A percentile compares a stretch with the other conserved stretches of the same genome.
phyloP scores from a whole-genome alignment of 495 filamentous ascomycete species.

The Hypomontagnella submonticulosa region DNA sequence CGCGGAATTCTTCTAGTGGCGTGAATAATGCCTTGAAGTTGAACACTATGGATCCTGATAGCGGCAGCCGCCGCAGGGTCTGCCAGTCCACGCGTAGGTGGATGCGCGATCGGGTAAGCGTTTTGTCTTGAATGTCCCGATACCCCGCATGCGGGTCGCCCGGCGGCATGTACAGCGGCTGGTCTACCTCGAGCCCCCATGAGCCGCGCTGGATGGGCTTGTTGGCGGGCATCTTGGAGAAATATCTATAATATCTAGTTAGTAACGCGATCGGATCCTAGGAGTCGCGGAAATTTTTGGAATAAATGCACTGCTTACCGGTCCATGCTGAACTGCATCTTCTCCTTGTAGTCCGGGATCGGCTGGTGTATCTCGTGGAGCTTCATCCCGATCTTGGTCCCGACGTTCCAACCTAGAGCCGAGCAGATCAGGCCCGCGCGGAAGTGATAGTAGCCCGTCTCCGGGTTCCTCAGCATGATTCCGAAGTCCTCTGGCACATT shows the following conservation, averaged over 20 bases:
- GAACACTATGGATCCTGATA: constrained; percentile 81
- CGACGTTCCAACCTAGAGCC: constrained; percentile 82
- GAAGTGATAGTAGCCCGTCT: constrained; percentile 78
- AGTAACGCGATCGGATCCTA: constrained; percentile 1
- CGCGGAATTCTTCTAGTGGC: constrained; percentile 73
- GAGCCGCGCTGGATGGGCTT: constrained; percentile 85
- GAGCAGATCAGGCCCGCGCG: constrained; percentile 84
- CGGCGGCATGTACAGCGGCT: constrained; percentile 81
- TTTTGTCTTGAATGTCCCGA: constrained; percentile 65
- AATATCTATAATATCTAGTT: constrained; percentile 66
- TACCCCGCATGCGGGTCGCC: constrained; percentile 73
- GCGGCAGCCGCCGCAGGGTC: constrained; percentile 82
- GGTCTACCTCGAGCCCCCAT: constrained; percentile 86
- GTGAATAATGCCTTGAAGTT: constrained; percentile 95
- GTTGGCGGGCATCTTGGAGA: constrained; percentile 78
- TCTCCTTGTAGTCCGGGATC: constrained; percentile 90
- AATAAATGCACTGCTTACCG: constrained; percentile 53
- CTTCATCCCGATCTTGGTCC: constrained; percentile 76
- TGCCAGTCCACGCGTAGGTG: constrained; percentile 93
- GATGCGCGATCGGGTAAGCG: constrained; percentile 68
- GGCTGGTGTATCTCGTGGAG: constrained; percentile 79
- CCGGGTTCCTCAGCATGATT: constrained; percentile 77
- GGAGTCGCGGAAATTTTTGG: too few species aligned
- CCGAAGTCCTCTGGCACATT: constrained; percentile 92
- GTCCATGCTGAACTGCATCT: constrained; percentile 92